Evolutionary conservation across 257 asterid genomes (phyloP).

Genomic region (Knoxia roxburghii): DNA sequence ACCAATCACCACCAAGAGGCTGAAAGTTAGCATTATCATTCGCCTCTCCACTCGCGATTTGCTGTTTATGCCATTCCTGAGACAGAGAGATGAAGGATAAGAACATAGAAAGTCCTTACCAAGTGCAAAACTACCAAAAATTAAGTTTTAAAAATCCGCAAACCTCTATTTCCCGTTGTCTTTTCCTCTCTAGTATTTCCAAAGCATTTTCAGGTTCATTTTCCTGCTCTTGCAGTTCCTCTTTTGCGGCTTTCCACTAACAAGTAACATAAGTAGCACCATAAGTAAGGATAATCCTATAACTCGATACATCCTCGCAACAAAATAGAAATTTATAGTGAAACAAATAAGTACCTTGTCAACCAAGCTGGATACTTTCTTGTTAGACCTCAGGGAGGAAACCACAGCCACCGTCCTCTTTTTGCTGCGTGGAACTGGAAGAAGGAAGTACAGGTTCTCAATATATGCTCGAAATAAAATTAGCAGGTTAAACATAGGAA

Average conservation of each 20-base stretch:
- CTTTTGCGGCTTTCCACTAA: slow-evolving; percentile 99
- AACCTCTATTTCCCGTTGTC: slow-evolving; percentile 90
- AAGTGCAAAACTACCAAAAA: neutral
- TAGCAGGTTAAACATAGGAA: neutral
- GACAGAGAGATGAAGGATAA: slow-evolving; percentile 12
- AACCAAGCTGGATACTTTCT: slow-evolving; percentile 92
- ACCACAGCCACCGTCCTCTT: slow-evolving; percentile 62
- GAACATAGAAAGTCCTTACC: neutral
- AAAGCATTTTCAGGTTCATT: slow-evolving; percentile 74
- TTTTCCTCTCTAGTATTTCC: slow-evolving; percentile 74
- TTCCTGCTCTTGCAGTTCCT: slow-evolving; percentile 76
- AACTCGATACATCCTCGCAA: neutral
- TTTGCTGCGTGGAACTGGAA: slow-evolving; percentile 64
- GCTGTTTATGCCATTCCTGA: slow-evolving; percentile 91
- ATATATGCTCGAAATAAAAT: slow-evolving; percentile 4
- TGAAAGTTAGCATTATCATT: slow-evolving; percentile 90
- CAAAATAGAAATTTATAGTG: neutral
- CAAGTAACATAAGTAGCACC: slow-evolving; percentile 12
- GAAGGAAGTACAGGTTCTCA: neutral
- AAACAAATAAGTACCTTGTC: slow-evolving; percentile 60
- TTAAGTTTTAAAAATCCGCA: neutral
- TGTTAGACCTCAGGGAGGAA: slow-evolving; percentile 77
- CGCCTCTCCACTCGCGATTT: slow-evolving; percentile 89
- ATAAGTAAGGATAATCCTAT: neutral
- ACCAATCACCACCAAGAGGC: slow-evolving; percentile 99